phyloP scores from a whole-genome alignment of 2,329 filamentous ascomycete species.

The Macrophomina phaseolina region DNA sequence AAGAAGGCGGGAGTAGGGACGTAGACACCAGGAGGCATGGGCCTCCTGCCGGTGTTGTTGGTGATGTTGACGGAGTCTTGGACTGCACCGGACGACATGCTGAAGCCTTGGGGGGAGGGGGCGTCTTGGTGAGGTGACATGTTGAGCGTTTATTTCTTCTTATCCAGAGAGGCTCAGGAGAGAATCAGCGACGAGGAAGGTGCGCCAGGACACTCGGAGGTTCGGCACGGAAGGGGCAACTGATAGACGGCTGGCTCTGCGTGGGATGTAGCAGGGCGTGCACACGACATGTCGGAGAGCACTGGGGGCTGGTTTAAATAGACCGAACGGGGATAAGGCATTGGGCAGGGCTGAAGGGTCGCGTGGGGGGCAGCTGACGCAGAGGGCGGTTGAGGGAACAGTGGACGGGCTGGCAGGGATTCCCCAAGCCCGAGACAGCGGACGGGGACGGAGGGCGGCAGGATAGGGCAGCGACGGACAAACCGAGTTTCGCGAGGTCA shows the following conservation, averaged over 20 bases:
- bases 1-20: slow-evolving; percentile 54
- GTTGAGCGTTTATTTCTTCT: neutral
- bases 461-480: neutral
- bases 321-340: neutral
- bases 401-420: neutral
- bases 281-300: neutral
- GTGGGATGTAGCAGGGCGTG: slow-evolving; percentile 1
- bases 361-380: slow-evolving; percentile 10
- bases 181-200: neutral
- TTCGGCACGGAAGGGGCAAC: slow-evolving; percentile 3
- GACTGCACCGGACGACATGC: slow-evolving; percentile 32
- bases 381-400: neutral
- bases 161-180: neutral
- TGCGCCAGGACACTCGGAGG: neutral
- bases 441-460: neutral
- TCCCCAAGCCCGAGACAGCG: neutral
- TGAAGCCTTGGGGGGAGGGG: slow-evolving; percentile 42
- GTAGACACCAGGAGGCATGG: slow-evolving; percentile 50
- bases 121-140: slow-evolving; percentile 50
- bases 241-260: neutral
- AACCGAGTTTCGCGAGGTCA: neutral
- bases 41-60: slow-evolving; percentile 34
- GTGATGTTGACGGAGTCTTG: slow-evolving; percentile 30
- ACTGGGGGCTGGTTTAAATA: neutral
- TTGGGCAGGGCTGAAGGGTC: neutral